Percentiles rank a stretch among this genome's conserved stretches.
Evolutionary conservation across 2,329 filamentous ascomycete genomes (phyloP).

Genomic region (Colletotrichum coccodes): DNA sequence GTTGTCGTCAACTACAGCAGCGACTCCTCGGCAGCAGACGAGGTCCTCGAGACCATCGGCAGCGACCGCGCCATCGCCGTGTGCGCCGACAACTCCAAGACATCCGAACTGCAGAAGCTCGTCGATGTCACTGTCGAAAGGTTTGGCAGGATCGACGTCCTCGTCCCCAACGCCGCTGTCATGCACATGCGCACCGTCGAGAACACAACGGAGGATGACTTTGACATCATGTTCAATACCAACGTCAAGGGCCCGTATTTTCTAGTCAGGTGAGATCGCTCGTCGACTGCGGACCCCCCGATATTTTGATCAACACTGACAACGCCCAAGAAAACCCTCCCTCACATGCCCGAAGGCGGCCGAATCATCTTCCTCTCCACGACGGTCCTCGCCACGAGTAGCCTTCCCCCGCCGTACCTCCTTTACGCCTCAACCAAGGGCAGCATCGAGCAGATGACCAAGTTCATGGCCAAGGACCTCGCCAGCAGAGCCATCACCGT

Average conservation of each 20-base stretch:
- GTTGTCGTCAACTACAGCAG: slow-evolving; percentile 68
- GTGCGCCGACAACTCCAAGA: slow-evolving; percentile 62
- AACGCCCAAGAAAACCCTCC: slow-evolving; percentile 55
- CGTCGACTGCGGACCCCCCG: neutral
- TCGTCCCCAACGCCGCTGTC: slow-evolving; percentile 66
- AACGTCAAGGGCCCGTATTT: slow-evolving; percentile 70
- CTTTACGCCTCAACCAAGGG: slow-evolving; percentile 68
- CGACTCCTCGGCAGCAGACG: slow-evolving; percentile 56
- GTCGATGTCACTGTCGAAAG: slow-evolving; percentile 57
- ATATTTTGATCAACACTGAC: neutral
- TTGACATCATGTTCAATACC: slow-evolving; percentile 58
- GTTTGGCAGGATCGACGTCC: slow-evolving; percentile 67
- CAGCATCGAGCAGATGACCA: slow-evolving; percentile 68
- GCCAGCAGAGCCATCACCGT: slow-evolving; percentile 54
- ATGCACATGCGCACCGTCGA: slow-evolving; percentile 61
- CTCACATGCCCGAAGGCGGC: slow-evolving; percentile 59
- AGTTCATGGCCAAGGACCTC: slow-evolving; percentile 65
- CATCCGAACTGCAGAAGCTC: slow-evolving; percentile 58
- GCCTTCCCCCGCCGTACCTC: slow-evolving; percentile 55
- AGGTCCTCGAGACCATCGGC: slow-evolving; percentile 59
- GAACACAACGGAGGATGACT: slow-evolving; percentile 59
- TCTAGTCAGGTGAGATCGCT: slow-evolving; percentile 50
- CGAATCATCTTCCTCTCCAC: slow-evolving; percentile 65
- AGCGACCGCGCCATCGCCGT: slow-evolving; percentile 60
- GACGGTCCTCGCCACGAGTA: slow-evolving; percentile 45